Evolutionary conservation across 495 filamentous ascomycete genomes (phyloP), one percentile per base, ranked within the genome.

Genomic region (Lentithecium fluviatile): DNA sequence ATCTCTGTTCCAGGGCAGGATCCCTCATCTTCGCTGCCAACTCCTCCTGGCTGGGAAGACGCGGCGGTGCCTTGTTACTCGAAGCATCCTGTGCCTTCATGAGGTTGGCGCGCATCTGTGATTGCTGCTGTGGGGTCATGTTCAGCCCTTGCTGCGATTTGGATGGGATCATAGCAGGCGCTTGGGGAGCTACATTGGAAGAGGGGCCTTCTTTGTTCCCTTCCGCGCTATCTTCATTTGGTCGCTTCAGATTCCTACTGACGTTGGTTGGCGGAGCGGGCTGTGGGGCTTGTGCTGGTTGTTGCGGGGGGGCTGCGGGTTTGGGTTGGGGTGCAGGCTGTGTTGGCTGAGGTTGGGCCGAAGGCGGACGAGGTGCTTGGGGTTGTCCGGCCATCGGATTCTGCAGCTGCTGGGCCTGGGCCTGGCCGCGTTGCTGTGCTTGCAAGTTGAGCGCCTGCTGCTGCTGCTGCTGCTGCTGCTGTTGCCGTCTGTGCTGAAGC

Each of bases 171-270:
- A 73, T 67, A 7, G 74, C 20, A 7, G 70, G 60, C 25, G 73
- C 70, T 45, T 75, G 69, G n/a, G 74, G 74, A n/a, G 53, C 32
- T 42, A 73, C 69, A 45, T 59, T 58, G 15, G 63, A 13, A 6
- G 63, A 29, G 15, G 38, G 34, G 8, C 65, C 58, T 0, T 82
- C 76, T 52, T 78, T 79, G 24, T 77, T 77, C 23, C 78, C 74
- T 58, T 88, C 87, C 15, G 77, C 70, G 7, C 79, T 68, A 67
- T 91, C 88, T 56, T 91, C 88, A 40, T 78, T 79, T 7, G 81
- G 68, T 52, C 86, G 81, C 72, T 89, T 89, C 36, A 75, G 67
- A 29, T 65, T 72, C 65, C 71, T 80, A 74, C 65, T 67, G 10
- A 58, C 57, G 56, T 54, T 53, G 15, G 49, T 59, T 60, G 60